Base-by-base conservation (phyloP, 176 grass and related monocot species). In the Triticum turgidum region DNA sequence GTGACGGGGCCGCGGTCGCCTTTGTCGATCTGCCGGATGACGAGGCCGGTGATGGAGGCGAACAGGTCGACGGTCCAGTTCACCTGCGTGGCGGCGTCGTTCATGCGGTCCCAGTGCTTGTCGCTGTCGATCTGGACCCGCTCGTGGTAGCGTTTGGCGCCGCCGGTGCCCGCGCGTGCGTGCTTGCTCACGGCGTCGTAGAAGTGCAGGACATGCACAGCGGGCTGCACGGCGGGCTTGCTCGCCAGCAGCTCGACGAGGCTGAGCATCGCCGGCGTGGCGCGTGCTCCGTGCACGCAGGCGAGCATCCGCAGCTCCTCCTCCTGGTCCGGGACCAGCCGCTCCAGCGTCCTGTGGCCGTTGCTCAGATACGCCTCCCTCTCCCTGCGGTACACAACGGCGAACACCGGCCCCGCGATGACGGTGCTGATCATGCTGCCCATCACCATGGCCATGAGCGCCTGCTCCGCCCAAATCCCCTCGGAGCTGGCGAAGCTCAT, bases 381-480 rank as follows among this genome's bases (percentile, higher is more conserved):
- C 84, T 90, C 84, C 89, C 56, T 82, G 15, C 73, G 84, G 80
- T 79, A 86, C 15, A 90, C 39, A 5, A 25, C 65, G 80, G 80
- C 65, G 52, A 86, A 83, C 54, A 83, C 84, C 12, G 89, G 84
- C 1, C 89, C 84, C 1, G 84, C 84, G 41, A 90, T 78, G 65
- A 90, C 61, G 32, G 80, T 86, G 89, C 84, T 90, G 56, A 90
- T 86, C 79, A 90, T 90, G 71, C 84, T 86, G 30, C 79, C 83
- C 4, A 90, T 66, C 7, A 90, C 65, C 89, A 87, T 86, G 32
- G 84, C 89, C 84, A 90, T 86, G 4, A 86, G 73, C 79, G 89
- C 89, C 73, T 90, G 84, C 74, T 90, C 80, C 32, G 84, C 89
- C 89, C 88, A 90, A 11, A 90, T 82, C 84, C 89, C 89, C 41